phyloP scores from a whole-genome alignment of 2,329 filamentous ascomycete genomes.

The Blastomyces emzantsi region DNA sequence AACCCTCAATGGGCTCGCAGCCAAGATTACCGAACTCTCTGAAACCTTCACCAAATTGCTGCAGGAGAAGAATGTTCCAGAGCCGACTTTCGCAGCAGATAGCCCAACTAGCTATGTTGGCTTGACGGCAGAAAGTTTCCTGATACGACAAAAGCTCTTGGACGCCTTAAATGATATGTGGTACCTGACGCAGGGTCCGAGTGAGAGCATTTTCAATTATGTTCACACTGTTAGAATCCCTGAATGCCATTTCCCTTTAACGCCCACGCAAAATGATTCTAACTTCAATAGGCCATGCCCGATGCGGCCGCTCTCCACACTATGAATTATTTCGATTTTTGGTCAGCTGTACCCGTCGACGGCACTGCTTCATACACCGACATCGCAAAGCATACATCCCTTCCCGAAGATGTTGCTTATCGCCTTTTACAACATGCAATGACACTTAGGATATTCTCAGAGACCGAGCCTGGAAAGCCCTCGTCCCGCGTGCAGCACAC shows the following conservation, averaged over 20 bases:
- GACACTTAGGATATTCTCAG: constrained; percentile 30
- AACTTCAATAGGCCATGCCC: constrained; percentile 32
- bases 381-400: constrained; percentile 31
- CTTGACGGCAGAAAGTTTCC: constrained; percentile 38
- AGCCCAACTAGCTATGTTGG: constrained; percentile 37
- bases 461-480: constrained; percentile 13
- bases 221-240: constrained; percentile 9
- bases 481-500: constrained; percentile 10
- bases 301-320: constrained; percentile 40
- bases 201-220: constrained; percentile 39
- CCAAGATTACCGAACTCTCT: constrained; percentile 12
- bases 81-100: constrained; percentile 38
- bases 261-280: neutral
- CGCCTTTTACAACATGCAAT: constrained; percentile 35
- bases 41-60: constrained; percentile 9
- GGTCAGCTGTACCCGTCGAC: constrained; percentile 42
- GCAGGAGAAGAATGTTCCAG: constrained; percentile 36
- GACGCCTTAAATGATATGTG: constrained; percentile 42
- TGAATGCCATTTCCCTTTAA: neutral
- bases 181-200: constrained; percentile 41
- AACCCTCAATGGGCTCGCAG: constrained; percentile 12
- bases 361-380: constrained; percentile 38
- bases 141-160: constrained; percentile 37
- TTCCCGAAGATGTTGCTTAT: constrained; percentile 34
- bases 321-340: constrained; percentile 47